These are phyloP conservation scores for Elymus sibiricus DNA, from an alignment of 176 grass and related monocot genomes.

Conservation along the genomic window DNA sequence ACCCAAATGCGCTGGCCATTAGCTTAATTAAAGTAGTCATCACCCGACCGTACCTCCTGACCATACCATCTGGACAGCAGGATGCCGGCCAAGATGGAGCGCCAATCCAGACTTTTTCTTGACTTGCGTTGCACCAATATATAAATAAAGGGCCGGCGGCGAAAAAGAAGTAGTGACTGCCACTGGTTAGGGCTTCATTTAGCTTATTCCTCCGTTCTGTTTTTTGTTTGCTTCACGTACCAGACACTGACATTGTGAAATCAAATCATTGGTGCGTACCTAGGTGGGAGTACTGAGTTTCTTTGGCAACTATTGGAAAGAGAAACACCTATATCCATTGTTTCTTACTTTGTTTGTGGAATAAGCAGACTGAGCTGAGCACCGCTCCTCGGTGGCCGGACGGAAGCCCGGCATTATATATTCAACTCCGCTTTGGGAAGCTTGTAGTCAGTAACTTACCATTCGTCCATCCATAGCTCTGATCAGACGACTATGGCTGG, in stretches of 20 bases:
- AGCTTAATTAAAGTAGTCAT: too few relatives aligned
- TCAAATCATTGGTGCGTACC: too few relatives aligned
- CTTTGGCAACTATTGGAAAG: neutral
- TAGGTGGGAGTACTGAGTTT: neutral
- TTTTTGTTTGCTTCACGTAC: neutral
- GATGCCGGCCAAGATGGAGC: too few relatives aligned
- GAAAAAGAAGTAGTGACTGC: too few relatives aligned
- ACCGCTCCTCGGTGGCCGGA: neutral
- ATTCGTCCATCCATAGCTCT: neutral
- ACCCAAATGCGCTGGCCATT: too few relatives aligned
- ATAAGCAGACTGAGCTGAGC: neutral
- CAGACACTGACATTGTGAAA: neutral
- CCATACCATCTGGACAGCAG: too few relatives aligned
- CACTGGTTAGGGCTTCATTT: too few relatives aligned
- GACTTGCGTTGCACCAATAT: too few relatives aligned
- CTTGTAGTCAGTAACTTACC: neutral
- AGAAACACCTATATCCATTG: neutral
- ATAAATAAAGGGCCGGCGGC: too few relatives aligned
- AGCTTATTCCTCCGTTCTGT: too few relatives aligned
- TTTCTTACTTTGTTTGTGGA: neutral
- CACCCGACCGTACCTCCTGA: too few relatives aligned
- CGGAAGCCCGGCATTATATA: neutral
- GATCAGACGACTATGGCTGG: constrained; percentile 41
- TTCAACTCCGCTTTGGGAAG: neutral
- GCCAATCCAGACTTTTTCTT: too few relatives aligned